Base-by-base conservation (phyloP, 495 filamentous ascomycete species). In the Cairneyella variabilis region DNA sequence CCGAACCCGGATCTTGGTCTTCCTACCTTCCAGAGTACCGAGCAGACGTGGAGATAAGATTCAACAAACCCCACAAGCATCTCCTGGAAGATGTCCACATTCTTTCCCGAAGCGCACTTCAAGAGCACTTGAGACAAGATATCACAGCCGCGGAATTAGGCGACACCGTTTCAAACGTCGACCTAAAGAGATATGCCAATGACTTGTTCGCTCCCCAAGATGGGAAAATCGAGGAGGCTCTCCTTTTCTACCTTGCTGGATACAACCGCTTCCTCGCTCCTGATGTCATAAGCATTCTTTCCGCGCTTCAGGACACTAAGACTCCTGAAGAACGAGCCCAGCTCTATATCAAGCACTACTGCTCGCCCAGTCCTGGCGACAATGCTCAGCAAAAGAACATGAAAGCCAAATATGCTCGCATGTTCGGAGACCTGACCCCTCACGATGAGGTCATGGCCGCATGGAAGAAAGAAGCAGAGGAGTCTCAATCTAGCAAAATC, bases 11-110 rank as follows among this genome's bases (percentile, higher is more conserved):
- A 47, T 20, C 49, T 2, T 64, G 57, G 57, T 48, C 51, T 16
- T 18, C 21, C 11, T 25, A 53, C 6, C 36, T 37, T 20, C 41
- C 38, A 11, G 52, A 57, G 37, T 57, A 59, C 10, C 57, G 58
- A 3, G 61, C 61, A 12, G 60, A 53, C 30, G 57, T 61, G 18
- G 32, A 40, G 21, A 41, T 17, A 44, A 58, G 63, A 48, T 62
- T 67, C 21, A 63, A 67, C 18, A 43, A 65, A 56, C 38, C 61
- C 41, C 23, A 54, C 36, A 16, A 45, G 14, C 10, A 53, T 48
- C 14, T 58, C 34, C 51, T 69, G 12, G 52, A 57, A 18, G 49
- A 60, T 16, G 54, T 69, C 11, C 61, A 60, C 16, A 45, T 42
- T 14, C 7, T 40, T 5, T 59, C 39, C 30, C 45, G 43, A 17